Conservation (phyloP, 2,329 filamentous ascomycete species). For the Pseudopyricularia javanii region DNA sequence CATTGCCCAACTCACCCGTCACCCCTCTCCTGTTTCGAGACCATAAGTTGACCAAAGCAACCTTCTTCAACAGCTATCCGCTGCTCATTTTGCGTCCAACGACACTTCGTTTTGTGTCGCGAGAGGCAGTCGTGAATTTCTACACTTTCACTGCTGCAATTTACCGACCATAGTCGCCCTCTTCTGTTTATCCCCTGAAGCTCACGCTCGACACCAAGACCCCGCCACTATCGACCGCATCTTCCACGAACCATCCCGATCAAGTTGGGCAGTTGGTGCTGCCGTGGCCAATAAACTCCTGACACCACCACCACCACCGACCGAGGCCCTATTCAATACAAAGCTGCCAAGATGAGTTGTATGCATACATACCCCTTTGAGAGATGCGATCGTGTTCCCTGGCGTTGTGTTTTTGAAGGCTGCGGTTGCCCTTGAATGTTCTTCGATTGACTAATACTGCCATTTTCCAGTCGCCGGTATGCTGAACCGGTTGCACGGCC, state of each 20-base stretch:
- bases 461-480: slow-evolving; percentile 60
- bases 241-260: too few relatives aligned
- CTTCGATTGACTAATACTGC: not conserved
- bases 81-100: too few relatives aligned
- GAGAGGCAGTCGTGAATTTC: too few relatives aligned
- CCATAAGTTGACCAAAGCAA: not conserved
- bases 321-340: not conserved
- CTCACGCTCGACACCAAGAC: too few relatives aligned
- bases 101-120: too few relatives aligned
- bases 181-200: too few relatives aligned
- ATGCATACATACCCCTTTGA: slow-evolving; percentile 3
- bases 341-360: slow-evolving; percentile 7
- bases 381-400: not conserved
- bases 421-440: not conserved
- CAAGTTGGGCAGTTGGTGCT: not conserved
- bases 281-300: not conserved
- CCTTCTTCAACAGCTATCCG: too few relatives aligned
- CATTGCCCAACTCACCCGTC: not conserved
- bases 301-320: not conserved
- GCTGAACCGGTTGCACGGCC: slow-evolving; percentile 91
- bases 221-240: too few relatives aligned
- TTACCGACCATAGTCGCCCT: too few relatives aligned
- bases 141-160: too few relatives aligned
- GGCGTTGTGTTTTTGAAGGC: not conserved
- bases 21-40: not conserved